These are phyloP conservation scores for Phytophthora vignae DNA, from an alignment of 352 stramenopile species.

Conservation along the genomic window DNA sequence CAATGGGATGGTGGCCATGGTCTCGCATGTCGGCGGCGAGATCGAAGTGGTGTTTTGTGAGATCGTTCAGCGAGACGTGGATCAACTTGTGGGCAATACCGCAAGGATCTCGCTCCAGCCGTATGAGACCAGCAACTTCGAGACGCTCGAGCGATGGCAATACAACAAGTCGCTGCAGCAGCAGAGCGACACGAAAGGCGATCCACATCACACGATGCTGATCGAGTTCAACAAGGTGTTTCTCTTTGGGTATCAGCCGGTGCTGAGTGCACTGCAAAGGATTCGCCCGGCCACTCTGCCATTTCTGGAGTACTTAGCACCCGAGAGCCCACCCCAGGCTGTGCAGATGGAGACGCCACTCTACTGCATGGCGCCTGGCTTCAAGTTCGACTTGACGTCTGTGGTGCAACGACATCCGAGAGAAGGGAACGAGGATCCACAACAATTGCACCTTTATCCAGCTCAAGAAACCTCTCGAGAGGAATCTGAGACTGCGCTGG, in stretches of 20 bases:
- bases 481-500: conserved; percentile 28
- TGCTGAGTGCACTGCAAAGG: conserved; percentile 54
- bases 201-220: conserved; percentile 20
- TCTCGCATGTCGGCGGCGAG: conserved; percentile 16
- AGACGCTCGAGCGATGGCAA: conserved; percentile 32
- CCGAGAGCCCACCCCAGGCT: conserved; percentile 17
- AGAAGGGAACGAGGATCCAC: not conserved
- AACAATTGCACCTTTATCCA: conserved; percentile 28
- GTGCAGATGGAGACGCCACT: conserved; percentile 37
- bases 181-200: not conserved
- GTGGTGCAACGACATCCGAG: conserved; percentile 18
- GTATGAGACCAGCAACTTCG: conserved; percentile 40
- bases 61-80: conserved; percentile 41
- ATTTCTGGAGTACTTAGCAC: conserved; percentile 53
- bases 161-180: not conserved
- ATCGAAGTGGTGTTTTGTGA: conserved; percentile 47
- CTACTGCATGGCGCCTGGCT: conserved; percentile 36
- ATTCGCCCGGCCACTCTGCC: conserved; percentile 31
- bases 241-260: conserved; percentile 55
- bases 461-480: conserved; percentile 24
- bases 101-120: conserved; percentile 46
- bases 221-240: conserved; percentile 69
- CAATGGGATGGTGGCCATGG: conserved; percentile 47
- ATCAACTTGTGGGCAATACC: conserved; percentile 35
- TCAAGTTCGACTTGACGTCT: conserved; percentile 44